phyloP scores from a whole-genome alignment of 768 basidiomycete genomes.

The Pulveroboletus sp. region DNA sequence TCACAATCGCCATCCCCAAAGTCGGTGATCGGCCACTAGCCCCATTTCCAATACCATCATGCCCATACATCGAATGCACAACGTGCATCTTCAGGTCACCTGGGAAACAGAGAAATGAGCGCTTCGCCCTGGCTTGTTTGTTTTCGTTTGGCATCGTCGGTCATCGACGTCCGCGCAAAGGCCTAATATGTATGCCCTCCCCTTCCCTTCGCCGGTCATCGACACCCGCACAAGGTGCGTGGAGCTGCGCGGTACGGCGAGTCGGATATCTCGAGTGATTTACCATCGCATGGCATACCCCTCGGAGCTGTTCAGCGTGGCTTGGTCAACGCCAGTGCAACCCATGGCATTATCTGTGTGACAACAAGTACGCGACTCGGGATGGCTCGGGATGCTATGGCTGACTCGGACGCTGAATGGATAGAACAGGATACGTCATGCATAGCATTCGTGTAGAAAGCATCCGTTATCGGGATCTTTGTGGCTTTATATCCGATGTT shows the following conservation, averaged over 20 bases:
- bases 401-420: background rate
- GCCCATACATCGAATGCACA: background rate
- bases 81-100: slow-evolving; percentile 3
- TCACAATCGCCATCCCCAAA: background rate
- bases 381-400: background rate
- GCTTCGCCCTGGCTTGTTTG: background rate
- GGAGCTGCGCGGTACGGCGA: background rate
- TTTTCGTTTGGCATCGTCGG: no score
- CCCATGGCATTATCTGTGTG: background rate
- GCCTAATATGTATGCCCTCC: no score
- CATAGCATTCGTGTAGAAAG: no score
- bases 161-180: no score
- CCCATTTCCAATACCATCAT: background rate
- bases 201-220: no score
- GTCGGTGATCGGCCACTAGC: background rate
- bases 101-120: background rate
- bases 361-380: no score
- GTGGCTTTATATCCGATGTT: no score
- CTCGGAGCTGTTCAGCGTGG: no score
- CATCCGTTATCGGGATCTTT: background rate
- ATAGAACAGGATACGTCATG: background rate
- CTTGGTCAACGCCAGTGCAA: no score
- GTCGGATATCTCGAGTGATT: background rate
- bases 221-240: no score
- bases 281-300: no score